These are phyloP conservation scores for Laburnicola sp. DNA, from an alignment of 2,329 filamentous ascomycete species.

Conservation along the genomic window DNA sequence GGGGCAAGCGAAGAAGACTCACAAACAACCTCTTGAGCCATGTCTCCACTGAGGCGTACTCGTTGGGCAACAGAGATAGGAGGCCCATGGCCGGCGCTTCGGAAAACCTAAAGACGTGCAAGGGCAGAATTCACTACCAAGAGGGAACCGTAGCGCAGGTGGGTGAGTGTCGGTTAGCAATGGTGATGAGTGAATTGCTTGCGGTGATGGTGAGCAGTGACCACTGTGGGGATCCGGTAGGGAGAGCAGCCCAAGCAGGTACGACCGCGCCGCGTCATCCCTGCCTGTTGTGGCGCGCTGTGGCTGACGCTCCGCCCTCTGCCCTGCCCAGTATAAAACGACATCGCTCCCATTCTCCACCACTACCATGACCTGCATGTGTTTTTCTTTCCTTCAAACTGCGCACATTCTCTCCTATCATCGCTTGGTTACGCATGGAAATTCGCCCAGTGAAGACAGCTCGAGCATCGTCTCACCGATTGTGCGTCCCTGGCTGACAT, in stretches of 20 bases:
- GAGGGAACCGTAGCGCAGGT: not conserved
- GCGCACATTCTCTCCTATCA: too few species aligned
- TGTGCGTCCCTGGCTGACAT: too few species aligned
- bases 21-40: slow-evolving; percentile 67
- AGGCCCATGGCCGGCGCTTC: slow-evolving; percentile 56
- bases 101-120: not conserved
- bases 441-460: too few species aligned
- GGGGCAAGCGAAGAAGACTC: slow-evolving; percentile 30
- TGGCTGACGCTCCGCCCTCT: not conserved
- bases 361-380: not conserved
- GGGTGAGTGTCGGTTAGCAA: too few species aligned
- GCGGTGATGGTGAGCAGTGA: not conserved
- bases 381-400: too few species aligned
- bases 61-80: slow-evolving; percentile 66
- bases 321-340: not conserved
- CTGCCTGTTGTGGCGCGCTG: not conserved
- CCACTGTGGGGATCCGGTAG: too few species aligned
- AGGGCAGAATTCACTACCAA: not conserved
- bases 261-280: not conserved
- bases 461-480: too few species aligned
- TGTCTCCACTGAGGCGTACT: slow-evolving; percentile 61
- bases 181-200: too few species aligned
- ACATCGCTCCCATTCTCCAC: too few species aligned
- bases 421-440: too few species aligned
- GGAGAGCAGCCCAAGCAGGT: not conserved